A percentile compares a stretch with the other conserved stretches of the same genome.
phyloP scores from a whole-genome alignment of 208 protist species.

The Leishmania gerbilli region DNA sequence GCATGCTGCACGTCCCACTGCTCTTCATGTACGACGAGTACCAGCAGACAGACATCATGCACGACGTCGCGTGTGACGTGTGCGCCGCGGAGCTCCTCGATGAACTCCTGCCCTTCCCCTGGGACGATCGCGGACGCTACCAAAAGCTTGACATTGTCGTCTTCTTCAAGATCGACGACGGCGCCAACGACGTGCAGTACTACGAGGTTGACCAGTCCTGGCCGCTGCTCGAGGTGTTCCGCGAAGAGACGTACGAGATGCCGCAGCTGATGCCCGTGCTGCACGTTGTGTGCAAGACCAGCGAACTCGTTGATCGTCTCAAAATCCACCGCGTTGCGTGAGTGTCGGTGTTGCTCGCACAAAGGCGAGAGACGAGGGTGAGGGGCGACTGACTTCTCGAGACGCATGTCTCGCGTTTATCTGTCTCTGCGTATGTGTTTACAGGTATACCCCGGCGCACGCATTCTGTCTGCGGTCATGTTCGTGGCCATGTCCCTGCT shows the following conservation, averaged over 20 bases:
- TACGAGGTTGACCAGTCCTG: conserved; percentile 69
- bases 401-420: not conserved
- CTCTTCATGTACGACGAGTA: conserved; percentile 95
- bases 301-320: conserved; percentile 61
- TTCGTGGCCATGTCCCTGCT: not conserved
- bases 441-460: not conserved
- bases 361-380: not conserved
- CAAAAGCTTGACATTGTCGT: conserved; percentile 60
- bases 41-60: conserved; percentile 91
- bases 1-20: conserved; percentile 86
- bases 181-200: conserved; percentile 73
- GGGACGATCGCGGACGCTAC: conserved; percentile 77
- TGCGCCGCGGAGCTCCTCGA: conserved; percentile 64
- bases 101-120: conserved; percentile 88
- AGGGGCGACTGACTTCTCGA: not conserved
- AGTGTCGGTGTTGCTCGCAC: not conserved
- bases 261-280: conserved; percentile 76
- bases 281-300: conserved; percentile 68
- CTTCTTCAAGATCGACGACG: conserved; percentile 87
- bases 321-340: conserved; percentile 36
- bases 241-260: conserved; percentile 72
- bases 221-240: conserved; percentile 86
- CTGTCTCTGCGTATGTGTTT: not conserved
- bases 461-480: not conserved
- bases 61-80: conserved; percentile 85